phyloP scores from a whole-genome alignment of 768 basidiomycete genomes.

The Paxillus rubicundulus region DNA sequence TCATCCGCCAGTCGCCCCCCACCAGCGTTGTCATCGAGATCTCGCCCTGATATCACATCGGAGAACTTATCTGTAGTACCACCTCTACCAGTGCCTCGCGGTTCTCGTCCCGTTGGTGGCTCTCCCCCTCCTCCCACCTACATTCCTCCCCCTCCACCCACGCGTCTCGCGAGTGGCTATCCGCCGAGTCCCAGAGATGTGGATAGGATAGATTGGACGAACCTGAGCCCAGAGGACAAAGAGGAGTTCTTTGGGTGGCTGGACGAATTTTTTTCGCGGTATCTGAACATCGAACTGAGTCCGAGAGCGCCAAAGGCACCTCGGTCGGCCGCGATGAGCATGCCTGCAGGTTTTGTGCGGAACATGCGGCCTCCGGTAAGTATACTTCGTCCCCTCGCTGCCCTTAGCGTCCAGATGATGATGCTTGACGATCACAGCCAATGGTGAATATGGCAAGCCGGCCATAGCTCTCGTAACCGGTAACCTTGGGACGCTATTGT shows the following conservation, averaged over 20 bases:
- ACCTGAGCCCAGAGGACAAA: slow-evolving; percentile 67
- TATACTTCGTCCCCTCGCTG: not conserved
- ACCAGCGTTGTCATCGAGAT: slow-evolving; percentile 38
- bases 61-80: slow-evolving; percentile 7
- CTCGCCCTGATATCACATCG: slow-evolving; percentile 10
- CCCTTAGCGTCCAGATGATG: not conserved
- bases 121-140: slow-evolving; percentile 11
- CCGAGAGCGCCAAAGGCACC: slow-evolving; percentile 1
- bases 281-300: slow-evolving; percentile 29
- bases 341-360: not conserved
- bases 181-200: slow-evolving; percentile 11
- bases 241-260: slow-evolving; percentile 74
- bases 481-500: not conserved
- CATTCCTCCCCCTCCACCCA: slow-evolving; percentile 26
- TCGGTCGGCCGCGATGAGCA: not conserved
- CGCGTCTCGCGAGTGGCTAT: slow-evolving; percentile 26
- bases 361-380: slow-evolving; percentile 19
- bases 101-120: slow-evolving; percentile 12
- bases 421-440: slow-evolving; percentile 13
- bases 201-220: slow-evolving; percentile 60
- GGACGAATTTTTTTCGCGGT: slow-evolving; percentile 72
- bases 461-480: slow-evolving; percentile 12
- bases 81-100: slow-evolving; percentile 12
- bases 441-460: slow-evolving; percentile 20
- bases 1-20: slow-evolving; percentile 16